These are phyloP conservation scores for Thymus mandschuricus DNA, from an alignment of 257 asterid genomes.

Conservation along the genomic window DNA sequence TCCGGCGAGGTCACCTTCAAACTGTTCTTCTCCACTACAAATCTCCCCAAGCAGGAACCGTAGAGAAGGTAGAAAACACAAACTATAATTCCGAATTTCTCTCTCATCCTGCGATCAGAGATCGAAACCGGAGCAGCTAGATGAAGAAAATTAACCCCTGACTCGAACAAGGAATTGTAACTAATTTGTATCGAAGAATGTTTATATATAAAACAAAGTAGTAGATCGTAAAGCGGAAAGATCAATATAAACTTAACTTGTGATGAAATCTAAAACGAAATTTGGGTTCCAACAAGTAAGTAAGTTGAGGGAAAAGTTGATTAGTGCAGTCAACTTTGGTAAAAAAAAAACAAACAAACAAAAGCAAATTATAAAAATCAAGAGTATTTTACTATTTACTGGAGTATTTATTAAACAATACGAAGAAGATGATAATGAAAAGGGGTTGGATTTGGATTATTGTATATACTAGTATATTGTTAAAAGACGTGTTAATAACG, in stretches of 20 bases:
- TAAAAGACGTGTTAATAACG: constrained; percentile 22
- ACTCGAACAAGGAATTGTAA: constrained; percentile 19
- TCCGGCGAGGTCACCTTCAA: constrained; percentile 84
- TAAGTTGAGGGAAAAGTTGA: not conserved
- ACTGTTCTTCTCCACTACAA: constrained; percentile 95
- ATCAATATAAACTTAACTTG: not conserved
- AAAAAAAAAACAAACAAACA: not conserved
- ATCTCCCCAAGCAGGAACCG: constrained; percentile 73
- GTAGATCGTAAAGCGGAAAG: constrained; percentile 39
- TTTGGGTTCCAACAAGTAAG: constrained; percentile 3
- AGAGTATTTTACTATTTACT: no score
- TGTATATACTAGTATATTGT: not conserved
- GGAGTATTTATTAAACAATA: no score
- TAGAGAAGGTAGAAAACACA: constrained; percentile 50
- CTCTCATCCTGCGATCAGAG: constrained; percentile 52
- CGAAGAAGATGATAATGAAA: no score
- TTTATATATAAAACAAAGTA: constrained; percentile 15
- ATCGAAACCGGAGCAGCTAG: constrained; percentile 7
- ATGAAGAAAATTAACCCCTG: not conserved
- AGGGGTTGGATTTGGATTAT: not conserved
- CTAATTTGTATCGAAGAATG: constrained; percentile 10
- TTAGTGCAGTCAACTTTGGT: constrained; percentile 35
- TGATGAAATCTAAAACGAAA: not conserved
- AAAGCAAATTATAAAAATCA: no score
- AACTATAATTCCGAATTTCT: constrained; percentile 40